Conservation (phyloP, 2,329 filamentous ascomycete species). For the Chaetomiaceae sp. region DNA sequence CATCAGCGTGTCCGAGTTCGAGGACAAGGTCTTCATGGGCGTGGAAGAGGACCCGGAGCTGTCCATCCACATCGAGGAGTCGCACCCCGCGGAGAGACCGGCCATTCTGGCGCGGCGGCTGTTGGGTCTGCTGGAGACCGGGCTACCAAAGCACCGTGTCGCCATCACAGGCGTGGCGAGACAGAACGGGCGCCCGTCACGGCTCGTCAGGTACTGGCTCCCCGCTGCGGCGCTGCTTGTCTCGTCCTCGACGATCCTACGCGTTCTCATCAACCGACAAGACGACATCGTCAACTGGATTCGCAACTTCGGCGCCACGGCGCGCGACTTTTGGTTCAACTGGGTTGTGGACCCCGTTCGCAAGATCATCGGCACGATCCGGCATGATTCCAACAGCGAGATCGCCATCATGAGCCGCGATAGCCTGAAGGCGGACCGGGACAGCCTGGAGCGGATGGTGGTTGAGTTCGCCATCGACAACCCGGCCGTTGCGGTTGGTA, state of each 20-base stretch:
- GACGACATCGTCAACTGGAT: slow-evolving; percentile 78
- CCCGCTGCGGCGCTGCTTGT: slow-evolving; percentile 64
- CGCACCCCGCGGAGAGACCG: slow-evolving; percentile 41
- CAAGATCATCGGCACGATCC: slow-evolving; percentile 83
- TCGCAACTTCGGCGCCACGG: slow-evolving; percentile 67
- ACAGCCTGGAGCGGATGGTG: slow-evolving; percentile 94
- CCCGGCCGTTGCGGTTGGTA: slow-evolving; percentile 52
- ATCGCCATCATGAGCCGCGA: slow-evolving; percentile 95
- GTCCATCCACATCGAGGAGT: slow-evolving; percentile 45
- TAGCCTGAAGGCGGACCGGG: slow-evolving; percentile 81
- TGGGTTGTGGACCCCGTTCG: slow-evolving; percentile 85
- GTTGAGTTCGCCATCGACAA: slow-evolving; percentile 90
- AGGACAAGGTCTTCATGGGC: slow-evolving; percentile 56
- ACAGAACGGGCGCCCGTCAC: slow-evolving; percentile 68
- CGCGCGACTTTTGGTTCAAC: slow-evolving; percentile 88
- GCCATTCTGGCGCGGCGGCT: slow-evolving; percentile 61
- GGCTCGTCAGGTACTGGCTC: slow-evolving; percentile 81
- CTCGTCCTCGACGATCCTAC: slow-evolving; percentile 81
- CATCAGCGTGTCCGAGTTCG: slow-evolving; percentile 55
- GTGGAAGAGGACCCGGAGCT: slow-evolving; percentile 56
- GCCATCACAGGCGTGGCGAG: slow-evolving; percentile 50
- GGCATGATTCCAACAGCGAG: slow-evolving; percentile 86
- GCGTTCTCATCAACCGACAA: slow-evolving; percentile 65
- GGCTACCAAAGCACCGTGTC: slow-evolving; percentile 60
- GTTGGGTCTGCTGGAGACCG: slow-evolving; percentile 59